These are phyloP conservation scores for Taphrina communis DNA, from an alignment of 1,139 yeast genomes.

Conservation along the genomic window DNA sequence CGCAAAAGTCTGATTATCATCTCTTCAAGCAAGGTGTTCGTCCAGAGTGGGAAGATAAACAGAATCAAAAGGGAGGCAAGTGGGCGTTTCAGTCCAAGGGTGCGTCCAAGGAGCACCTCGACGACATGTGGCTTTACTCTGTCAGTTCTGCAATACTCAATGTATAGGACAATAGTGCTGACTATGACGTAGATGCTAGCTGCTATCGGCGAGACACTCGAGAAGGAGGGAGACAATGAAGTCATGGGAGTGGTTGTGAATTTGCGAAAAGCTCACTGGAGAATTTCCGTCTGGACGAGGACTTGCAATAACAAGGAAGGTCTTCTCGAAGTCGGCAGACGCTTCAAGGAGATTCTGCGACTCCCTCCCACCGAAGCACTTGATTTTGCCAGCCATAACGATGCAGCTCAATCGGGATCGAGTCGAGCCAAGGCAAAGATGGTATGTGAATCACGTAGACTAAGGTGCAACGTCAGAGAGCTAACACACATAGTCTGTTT, in stretches of 20 bases:
- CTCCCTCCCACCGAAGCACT: constrained; percentile 70
- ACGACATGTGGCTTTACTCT: constrained; percentile 78
- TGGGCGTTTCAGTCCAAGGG: constrained; percentile 83
- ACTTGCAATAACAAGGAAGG: constrained; percentile 68
- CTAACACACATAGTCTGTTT: constrained; percentile 18
- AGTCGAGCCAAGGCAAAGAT: constrained; percentile 46
- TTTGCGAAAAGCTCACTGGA: constrained; percentile 79
- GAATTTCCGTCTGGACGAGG: constrained; percentile 93
- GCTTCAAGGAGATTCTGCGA: constrained; percentile 76
- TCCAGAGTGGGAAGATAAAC: constrained; percentile 98
- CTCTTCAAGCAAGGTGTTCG: constrained; percentile 91
- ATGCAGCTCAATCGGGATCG: constrained; percentile 47
- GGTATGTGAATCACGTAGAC: constrained; percentile 9
- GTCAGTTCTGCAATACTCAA: constrained; percentile 38
- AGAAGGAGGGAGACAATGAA: constrained; percentile 61
- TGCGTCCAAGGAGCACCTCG: constrained; percentile 66
- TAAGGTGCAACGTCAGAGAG: neutral
- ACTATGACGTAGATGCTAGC: constrained; percentile 62
- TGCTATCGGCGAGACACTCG: constrained; percentile 95
- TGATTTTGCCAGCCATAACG: constrained; percentile 72
- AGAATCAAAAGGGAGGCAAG: constrained; percentile 90
- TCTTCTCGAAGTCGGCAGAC: constrained; percentile 63
- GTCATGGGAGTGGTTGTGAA: constrained; percentile 95
- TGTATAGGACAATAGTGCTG: neutral
- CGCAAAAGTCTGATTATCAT: constrained; percentile 91